phyloP scores from a whole-genome alignment of 1,284 basidiomycete species.

The Hortiboletus rubellus region DNA sequence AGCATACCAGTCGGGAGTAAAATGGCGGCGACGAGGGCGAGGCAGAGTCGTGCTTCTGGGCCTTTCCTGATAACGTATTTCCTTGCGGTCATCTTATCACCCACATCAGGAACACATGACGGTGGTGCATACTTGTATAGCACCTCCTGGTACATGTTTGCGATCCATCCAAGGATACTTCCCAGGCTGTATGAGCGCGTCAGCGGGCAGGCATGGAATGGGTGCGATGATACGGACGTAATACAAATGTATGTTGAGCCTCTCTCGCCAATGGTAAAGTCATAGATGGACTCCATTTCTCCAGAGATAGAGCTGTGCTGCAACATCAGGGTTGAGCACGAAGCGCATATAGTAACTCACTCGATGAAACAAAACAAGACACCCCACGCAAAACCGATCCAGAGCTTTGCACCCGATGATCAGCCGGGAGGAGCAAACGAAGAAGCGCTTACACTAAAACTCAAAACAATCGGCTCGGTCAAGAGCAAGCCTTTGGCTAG shows the following conservation, averaged over 20 bases:
- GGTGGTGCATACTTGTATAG: slow-evolving; percentile 41
- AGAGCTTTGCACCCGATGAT: slow-evolving; percentile 39
- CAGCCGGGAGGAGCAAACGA: neutral
- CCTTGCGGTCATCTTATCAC: slow-evolving; percentile 15
- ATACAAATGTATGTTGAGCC: slow-evolving; percentile 53
- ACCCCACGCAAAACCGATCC: slow-evolving; percentile 65
- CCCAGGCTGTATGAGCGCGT: slow-evolving; percentile 28
- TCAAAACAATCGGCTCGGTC: slow-evolving; percentile 61
- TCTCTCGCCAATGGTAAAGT: slow-evolving; percentile 50
- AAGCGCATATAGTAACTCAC: slow-evolving; percentile 30
- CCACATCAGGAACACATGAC: slow-evolving; percentile 5
- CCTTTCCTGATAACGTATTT: slow-evolving; percentile 45
- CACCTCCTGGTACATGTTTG: slow-evolving; percentile 46
- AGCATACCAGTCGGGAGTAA: slow-evolving; percentile 55
- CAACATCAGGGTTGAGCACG: neutral
- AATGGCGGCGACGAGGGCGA: slow-evolving; percentile 54
- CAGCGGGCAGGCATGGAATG: neutral
- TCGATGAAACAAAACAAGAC: slow-evolving; percentile 59
- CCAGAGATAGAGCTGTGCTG: slow-evolving; percentile 46
- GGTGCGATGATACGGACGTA: slow-evolving; percentile 37
- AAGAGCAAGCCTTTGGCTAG: slow-evolving; percentile 47
- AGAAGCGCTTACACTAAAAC: slow-evolving; percentile 46
- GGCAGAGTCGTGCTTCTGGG: slow-evolving; percentile 63
- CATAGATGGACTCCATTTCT: slow-evolving; percentile 51
- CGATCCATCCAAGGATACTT: slow-evolving; percentile 28